These are phyloP conservation scores for Russula earlei DNA, from an alignment of 768 basidiomycete species.

Conservation along the genomic window DNA sequence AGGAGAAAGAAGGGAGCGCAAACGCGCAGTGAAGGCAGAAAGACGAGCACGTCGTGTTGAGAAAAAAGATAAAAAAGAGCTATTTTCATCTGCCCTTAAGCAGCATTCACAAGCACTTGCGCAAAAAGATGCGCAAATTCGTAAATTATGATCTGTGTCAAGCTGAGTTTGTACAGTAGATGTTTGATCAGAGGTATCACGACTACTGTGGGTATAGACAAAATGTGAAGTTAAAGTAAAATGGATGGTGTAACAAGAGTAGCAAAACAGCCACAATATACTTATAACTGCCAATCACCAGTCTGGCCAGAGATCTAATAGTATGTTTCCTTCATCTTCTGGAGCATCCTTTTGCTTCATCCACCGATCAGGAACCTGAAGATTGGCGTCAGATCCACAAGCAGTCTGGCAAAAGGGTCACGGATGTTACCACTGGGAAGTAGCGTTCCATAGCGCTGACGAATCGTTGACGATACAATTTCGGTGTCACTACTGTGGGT, in stretches of 20 bases:
- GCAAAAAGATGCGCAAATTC: constrained; percentile 32
- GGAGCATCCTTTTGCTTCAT: constrained; percentile 77
- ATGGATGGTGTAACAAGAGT: not conserved
- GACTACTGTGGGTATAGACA: constrained; percentile 13
- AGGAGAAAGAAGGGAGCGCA: constrained; percentile 65
- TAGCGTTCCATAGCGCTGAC: constrained; percentile 84
- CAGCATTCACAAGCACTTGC: constrained; percentile 43
- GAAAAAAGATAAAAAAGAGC: constrained; percentile 58
- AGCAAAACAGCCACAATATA: not conserved
- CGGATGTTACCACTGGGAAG: constrained; percentile 61
- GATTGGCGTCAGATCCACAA: constrained; percentile 5
- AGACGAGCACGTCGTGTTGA: constrained; percentile 54
- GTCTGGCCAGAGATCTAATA: constrained; percentile 33
- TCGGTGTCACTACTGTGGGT: constrained; percentile 94
- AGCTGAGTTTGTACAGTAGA: not conserved
- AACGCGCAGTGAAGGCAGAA: constrained; percentile 57
- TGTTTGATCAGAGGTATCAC: constrained; percentile 4
- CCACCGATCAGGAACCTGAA: constrained; percentile 80
- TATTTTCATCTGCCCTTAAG: constrained; percentile 54
- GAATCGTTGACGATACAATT: constrained; percentile 85
- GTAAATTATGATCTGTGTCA: constrained; percentile 23
- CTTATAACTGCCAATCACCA: constrained; percentile 24
- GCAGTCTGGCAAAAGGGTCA: not conserved
- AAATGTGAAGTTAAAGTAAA: too few relatives aligned
- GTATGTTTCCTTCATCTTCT: constrained; percentile 53